These are phyloP conservation scores for Pinus albicaulis DNA, from an alignment of 75 land plant species.

Conservation along the genomic window DNA sequence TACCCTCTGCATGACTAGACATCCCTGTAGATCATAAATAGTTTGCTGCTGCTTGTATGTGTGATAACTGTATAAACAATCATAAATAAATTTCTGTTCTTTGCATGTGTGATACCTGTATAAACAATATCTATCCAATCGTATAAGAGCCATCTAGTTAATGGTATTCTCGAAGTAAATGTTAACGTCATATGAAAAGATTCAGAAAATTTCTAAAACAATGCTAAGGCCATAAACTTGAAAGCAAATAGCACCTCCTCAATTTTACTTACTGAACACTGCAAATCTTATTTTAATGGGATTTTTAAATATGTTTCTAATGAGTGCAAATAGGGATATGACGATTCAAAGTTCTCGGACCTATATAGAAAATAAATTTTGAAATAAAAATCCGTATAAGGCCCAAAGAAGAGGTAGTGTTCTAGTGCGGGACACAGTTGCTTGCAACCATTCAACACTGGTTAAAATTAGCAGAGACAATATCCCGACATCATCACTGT, in stretches of 20 bases:
- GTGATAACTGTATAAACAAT: background rate
- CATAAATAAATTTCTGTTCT: too few species aligned
- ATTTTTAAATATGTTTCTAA: background rate
- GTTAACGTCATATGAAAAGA: background rate
- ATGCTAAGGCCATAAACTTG: background rate
- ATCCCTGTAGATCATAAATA: background rate
- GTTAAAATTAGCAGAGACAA: background rate
- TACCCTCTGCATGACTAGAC: background rate
- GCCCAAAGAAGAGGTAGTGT: background rate
- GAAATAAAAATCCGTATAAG: background rate
- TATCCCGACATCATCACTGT: background rate
- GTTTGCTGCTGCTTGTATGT: background rate
- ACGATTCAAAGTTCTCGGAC: background rate
- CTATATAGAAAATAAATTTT: background rate
- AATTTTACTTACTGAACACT: too few species aligned
- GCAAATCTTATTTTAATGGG: background rate
- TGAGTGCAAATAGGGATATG: background rate
- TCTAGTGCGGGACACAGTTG: background rate
- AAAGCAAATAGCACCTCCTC: background rate
- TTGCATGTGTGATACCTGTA: too few species aligned
- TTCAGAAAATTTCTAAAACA: background rate
- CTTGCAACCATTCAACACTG: background rate
- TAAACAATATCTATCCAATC: background rate
- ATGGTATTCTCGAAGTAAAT: background rate
- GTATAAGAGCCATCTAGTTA: background rate